Evolutionary conservation across 2,329 filamentous ascomycete genomes (phyloP).

Genomic region (Penicillium sp.): DNA sequence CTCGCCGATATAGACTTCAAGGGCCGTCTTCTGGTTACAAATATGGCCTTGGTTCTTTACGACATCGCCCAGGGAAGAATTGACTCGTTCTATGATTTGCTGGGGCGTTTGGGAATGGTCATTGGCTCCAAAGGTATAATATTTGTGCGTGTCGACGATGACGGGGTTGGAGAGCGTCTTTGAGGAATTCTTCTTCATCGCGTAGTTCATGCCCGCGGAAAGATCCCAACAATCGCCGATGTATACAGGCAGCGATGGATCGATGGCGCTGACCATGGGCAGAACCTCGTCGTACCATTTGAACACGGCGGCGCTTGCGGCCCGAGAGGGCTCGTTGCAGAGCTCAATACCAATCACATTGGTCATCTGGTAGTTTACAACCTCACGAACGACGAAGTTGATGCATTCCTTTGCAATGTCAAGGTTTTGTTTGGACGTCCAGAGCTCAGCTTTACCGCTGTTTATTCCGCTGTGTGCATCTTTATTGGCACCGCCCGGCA

Average conservation of each 20-base stretch:
- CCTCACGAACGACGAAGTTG: slow-evolving; percentile 50
- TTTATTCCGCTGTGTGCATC: slow-evolving; percentile 56
- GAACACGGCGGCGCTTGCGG: slow-evolving; percentile 49
- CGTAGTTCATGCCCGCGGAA: slow-evolving; percentile 43
- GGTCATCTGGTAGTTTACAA: slow-evolving; percentile 34
- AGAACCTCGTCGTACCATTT: slow-evolving; percentile 55
- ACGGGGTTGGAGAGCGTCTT: slow-evolving; percentile 38
- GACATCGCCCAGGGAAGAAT: slow-evolving; percentile 43
- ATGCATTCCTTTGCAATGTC: slow-evolving; percentile 46
- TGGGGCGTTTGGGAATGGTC: slow-evolving; percentile 51
- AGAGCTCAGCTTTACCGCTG: slow-evolving; percentile 50
- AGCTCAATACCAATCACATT: slow-evolving; percentile 56
- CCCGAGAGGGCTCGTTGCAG: slow-evolving; percentile 53
- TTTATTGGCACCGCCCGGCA: slow-evolving; percentile 56
- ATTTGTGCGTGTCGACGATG: slow-evolving; percentile 57
- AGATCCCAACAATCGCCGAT: slow-evolving; percentile 59
- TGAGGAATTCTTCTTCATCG: slow-evolving; percentile 34
- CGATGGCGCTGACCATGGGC: slow-evolving; percentile 43
- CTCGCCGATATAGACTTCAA: slow-evolving; percentile 54
- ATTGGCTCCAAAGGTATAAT: slow-evolving; percentile 55
- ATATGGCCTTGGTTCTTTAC: slow-evolving; percentile 48
- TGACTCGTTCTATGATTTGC: slow-evolving; percentile 48
- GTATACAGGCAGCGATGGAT: slow-evolving; percentile 51
- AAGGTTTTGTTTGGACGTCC: slow-evolving; percentile 43
- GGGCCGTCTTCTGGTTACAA: slow-evolving; percentile 45